Percentiles rank a stretch among this genome's conserved stretches.
These are phyloP conservation scores for Ascomycota sp. DNA, from an alignment of 2,329 filamentous ascomycete species.

Conservation along the genomic window DNA sequence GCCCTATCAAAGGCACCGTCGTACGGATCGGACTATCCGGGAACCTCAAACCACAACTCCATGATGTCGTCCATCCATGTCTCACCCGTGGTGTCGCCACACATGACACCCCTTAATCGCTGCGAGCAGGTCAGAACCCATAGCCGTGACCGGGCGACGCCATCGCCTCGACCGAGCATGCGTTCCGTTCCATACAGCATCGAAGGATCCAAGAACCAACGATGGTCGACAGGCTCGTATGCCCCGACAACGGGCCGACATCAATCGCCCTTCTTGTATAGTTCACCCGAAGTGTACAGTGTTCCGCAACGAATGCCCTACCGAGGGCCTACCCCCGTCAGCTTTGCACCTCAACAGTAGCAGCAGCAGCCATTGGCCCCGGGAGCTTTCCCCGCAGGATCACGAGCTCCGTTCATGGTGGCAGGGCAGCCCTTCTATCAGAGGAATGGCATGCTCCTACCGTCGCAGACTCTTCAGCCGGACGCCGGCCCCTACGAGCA, in stretches of 20 bases:
- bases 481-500: constrained; percentile 34
- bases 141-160: constrained; percentile 50
- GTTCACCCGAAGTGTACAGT: constrained; percentile 37
- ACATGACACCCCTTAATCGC: constrained; percentile 39
- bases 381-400: constrained; percentile 31
- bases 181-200: constrained; percentile 52
- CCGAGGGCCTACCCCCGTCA: constrained; percentile 13
- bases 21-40: constrained; percentile 45
- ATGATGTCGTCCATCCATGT: constrained; percentile 50
- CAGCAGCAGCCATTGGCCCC: constrained; percentile 31
- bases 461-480: constrained; percentile 22
- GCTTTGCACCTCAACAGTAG: constrained; percentile 14
- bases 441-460: constrained; percentile 38
- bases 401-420: constrained; percentile 35
- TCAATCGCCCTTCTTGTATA: constrained; percentile 40
- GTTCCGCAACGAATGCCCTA: constrained; percentile 33
- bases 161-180: constrained; percentile 46
- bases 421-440: constrained; percentile 28
- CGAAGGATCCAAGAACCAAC: constrained; percentile 45
- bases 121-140: constrained; percentile 41
- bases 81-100: constrained; percentile 52
- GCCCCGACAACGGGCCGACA: constrained; percentile 34
- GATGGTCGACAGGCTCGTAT: constrained; percentile 62
- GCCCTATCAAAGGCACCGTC: constrained; percentile 46
- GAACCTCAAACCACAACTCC: constrained; percentile 46